Base-by-base conservation (phyloP, 2,329 filamentous ascomycete species). In the Ascochyta fabae region DNA sequence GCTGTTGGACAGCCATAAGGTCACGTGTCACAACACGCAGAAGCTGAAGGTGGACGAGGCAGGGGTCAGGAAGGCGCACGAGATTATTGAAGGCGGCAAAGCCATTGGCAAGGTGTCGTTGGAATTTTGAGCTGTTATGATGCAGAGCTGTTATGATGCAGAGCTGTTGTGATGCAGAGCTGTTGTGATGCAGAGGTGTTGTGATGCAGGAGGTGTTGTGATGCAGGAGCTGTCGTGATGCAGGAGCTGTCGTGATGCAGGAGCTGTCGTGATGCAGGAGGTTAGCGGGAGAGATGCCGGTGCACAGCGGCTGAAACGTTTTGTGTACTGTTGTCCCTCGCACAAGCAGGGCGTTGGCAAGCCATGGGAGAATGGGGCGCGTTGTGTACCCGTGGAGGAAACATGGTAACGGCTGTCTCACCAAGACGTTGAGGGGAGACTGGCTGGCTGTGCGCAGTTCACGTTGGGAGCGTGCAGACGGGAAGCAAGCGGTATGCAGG, bases 41-140 rank as follows among this genome's bases (percentile, higher is more conserved):
- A 69, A 69, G 45, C 42, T 77, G 24, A 71, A 65, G 38, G 56
- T 77, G 33, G 77, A 72, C 23, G 60, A 72, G 1, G 70, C 76
- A 39, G 77, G 77, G 0, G 40, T 81, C 26, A 72, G 70, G 39
- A 69, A 76, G 51, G 79, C 74, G 12, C 78, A 80, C 59, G 59
- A 71, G 50, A 60, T 70, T 13, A 68, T 79, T 31, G 76, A 80
- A 56, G 66, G 58, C 15, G 74, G 75, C 13, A 74, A 68, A 35
- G 69, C 65, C 1, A 69, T 77, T 42, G 77, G 77, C 1, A 78
- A 80, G 65, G 69, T 75, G 52, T 74, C 56, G 16, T 40, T 59
- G 10, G 48, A 55, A 12, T 50, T 41, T 23, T 49, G 34, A 48
- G 19, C 19, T 19, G 19, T 19, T 19, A 3, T 19, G 3, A 19